Base-by-base conservation (phyloP, 139 green algal species). In the Chlamydomonas sphaeroides region DNA sequence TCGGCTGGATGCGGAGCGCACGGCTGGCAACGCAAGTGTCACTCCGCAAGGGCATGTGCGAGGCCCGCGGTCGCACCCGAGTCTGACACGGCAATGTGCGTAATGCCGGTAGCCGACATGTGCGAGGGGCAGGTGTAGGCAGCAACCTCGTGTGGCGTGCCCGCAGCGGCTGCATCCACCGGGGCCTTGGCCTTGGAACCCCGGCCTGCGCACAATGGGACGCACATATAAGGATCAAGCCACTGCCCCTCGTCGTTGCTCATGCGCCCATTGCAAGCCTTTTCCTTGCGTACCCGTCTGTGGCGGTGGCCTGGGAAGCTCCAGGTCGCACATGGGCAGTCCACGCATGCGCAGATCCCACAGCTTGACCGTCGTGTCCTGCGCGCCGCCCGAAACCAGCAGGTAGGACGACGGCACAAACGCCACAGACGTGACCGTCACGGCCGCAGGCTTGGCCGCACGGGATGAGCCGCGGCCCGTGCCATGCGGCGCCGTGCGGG, bases 401-500 rank as follows among this genome's bases (percentile, higher is more conserved):
- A 90, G 57, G 68, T 89, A 67, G 25, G 78, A 87, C 20, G 86
- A 59, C 28, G 84, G 77, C 56, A 96, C 56, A 69, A 94, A 96
- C 39, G 84, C 36, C 14, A 94, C 84, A 0, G 88, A 87, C 4
- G 92, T 96, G 1, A 97, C 90, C 6, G 79, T 89, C 69, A 89
- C 87, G 32, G 88, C 78, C 3, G 26, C 3, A 4, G 35, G 51
- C 39, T 72, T 56, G n/a, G 25, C 71, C 11, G 17, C 18, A 36
- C 62, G 57, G 6, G 39, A 39, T 5, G 45, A 28, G 42, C 32
- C 17, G 48, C 49, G 49, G 35, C 63, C 11, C 5, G 36, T 30
- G 0, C 20, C 73, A 3, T 25, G 45, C 23, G 67, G 21, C 17
- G 56, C 2, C 8, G 36, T 6, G 39, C 33, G 42, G 5, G 35